Evolutionary conservation across 805 yeast species (phyloP).

Genomic region (Candida ficus): DNA sequence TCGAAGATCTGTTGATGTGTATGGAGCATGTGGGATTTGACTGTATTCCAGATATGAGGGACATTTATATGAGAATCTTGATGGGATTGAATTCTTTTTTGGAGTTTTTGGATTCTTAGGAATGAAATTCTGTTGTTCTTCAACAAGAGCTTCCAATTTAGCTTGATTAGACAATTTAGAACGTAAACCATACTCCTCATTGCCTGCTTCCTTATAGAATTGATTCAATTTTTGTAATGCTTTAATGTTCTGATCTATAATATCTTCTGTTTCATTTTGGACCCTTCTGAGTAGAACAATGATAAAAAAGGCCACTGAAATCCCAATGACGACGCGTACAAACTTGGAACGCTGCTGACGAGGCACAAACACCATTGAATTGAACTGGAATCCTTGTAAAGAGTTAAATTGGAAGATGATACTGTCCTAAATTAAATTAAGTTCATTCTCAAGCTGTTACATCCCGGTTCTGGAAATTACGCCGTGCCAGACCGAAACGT

Average conservation of each 20-base stretch:
- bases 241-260: constrained; percentile 1
- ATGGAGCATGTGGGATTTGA: constrained; percentile 46
- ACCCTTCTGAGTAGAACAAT: constrained; percentile 1
- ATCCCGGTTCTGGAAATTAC: neutral
- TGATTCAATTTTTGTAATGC: constrained; percentile 3
- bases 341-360: neutral
- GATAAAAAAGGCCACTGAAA: neutral
- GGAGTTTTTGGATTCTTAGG: too few species aligned
- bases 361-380: neutral
- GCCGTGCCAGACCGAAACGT: too few species aligned
- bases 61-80: too few species aligned
- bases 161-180: too few species aligned
- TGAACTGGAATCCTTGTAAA: too few species aligned
- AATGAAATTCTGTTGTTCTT: too few species aligned
- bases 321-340: neutral
- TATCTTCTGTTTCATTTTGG: constrained; percentile 1
- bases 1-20: constrained; percentile 45
- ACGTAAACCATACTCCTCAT: neutral
- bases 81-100: neutral
- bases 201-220: neutral
- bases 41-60: constrained; percentile 64
- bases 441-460: too few species aligned
- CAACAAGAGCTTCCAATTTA: neutral
- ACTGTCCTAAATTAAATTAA: too few species aligned
- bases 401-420: too few species aligned